Conservation (phyloP, 163 green algal genomes). For the Smithsoniella earleae region DNA sequence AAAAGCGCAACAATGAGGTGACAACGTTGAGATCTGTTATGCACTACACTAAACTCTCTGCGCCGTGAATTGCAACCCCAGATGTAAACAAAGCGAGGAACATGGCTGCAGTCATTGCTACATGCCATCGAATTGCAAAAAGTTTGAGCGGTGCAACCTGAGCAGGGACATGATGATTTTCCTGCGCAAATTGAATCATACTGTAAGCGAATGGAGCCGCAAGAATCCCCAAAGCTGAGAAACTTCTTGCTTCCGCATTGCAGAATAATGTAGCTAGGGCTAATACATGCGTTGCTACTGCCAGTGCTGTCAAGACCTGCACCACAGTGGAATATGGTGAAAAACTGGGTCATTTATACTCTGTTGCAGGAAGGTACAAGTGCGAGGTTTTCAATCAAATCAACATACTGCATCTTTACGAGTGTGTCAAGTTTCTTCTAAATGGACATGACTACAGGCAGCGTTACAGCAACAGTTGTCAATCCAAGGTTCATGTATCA, state of each 20-base stretch:
- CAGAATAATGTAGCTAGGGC: not conserved
- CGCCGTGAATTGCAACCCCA: not conserved
- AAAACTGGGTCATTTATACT: no score
- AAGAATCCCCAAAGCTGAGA: slow-evolving; percentile 16
- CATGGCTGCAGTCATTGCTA: slow-evolving; percentile 29
- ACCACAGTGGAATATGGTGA: no score
- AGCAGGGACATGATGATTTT: slow-evolving; percentile 41
- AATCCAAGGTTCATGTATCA: no score
- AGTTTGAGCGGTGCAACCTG: slow-evolving; percentile 53
- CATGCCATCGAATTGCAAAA: slow-evolving; percentile 57
- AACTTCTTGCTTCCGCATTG: not conserved
- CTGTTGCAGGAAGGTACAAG: no score
- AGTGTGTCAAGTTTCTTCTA: no score
- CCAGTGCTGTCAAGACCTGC: slow-evolving; percentile 29
- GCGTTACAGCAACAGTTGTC: no score
- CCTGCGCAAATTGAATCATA: slow-evolving; percentile 45
- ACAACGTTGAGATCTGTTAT: no score
- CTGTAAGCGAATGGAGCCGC: slow-evolving; percentile 33
- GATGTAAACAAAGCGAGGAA: slow-evolving; percentile 14
- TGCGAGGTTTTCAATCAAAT: no score
- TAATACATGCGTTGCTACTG: not conserved
- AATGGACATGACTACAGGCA: no score
- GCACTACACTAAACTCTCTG: not conserved
- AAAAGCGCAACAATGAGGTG: no score
- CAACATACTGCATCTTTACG: no score